Base-by-base conservation (phyloP, 768 basidiomycete genomes). In the Tricholoma sp. region DNA sequence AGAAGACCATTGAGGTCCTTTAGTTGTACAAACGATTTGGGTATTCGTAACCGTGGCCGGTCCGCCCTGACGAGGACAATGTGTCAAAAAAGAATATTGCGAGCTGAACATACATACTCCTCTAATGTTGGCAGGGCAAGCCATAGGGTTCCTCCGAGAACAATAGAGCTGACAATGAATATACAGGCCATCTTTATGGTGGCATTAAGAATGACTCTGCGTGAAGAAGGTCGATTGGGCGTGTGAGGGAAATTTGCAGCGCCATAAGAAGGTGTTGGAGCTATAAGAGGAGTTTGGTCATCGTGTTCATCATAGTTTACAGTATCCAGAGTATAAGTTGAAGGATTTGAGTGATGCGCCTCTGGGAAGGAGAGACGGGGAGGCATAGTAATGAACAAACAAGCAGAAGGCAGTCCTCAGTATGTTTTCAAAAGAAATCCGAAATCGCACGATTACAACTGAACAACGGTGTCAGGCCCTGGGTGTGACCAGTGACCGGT, bases 11-110 rank as follows among this genome's bases (percentile, higher is more conserved):
- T 97, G 52, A 98, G 80, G 6, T 82, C 85, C 66, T 98, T 86
- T 10, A 98, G 79, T 68, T 98, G 85, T 17, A 77, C 80, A 62
- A 98, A 98, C 3, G 88, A 90, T 68, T 88, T 91, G 11, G 96
- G 96, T 52, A 98, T 81, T 63, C 84, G 86, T 24, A 98, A 77
- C 29, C 80, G 67, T 0, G 82, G 84, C 36, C 86, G 82, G 75
- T 98, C 94, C 50, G 76, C 83, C 39, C 91, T 92, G 65, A 51
- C 57, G 17, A 41, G 55, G 41, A 54, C 45, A 55, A 61, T 31
- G 57, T 18, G 47, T 42, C 60, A 37, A 45, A 20, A 10, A 37
- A 6, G 29, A 15, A 13, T 9, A 32, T 8, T 32, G n/a, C 1
- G 18, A 53, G 49, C 41, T 52, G 57, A 48, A 36, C 20, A 32